Conservation (phyloP, 495 filamentous ascomycete genomes). For the Podospora tetraspora region DNA sequence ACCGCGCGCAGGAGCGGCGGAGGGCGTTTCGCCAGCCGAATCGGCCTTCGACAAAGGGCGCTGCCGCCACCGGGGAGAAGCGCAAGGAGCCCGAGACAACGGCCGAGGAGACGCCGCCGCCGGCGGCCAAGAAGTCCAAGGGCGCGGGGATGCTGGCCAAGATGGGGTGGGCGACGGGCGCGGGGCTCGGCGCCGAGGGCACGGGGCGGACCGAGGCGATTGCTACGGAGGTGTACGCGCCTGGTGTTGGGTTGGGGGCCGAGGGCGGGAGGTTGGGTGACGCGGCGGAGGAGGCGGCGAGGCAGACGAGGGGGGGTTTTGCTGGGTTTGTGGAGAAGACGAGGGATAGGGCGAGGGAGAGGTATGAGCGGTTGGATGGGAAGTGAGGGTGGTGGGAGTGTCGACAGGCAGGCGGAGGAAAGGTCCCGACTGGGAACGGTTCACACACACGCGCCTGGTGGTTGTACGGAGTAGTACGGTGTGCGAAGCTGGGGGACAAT, state of each 20-base stretch:
- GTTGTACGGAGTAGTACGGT: background rate
- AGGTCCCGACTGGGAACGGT: background rate
- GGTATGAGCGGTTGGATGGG: slow-evolving; percentile 57
- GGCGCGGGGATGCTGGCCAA: slow-evolving; percentile 79
- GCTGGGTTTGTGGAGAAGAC: slow-evolving; percentile 73
- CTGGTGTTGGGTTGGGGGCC: slow-evolving; percentile 81
- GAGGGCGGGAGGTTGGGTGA: slow-evolving; percentile 80
- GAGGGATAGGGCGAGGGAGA: slow-evolving; percentile 70
- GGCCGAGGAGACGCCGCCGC: slow-evolving; percentile 10
- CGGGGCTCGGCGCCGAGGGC: slow-evolving; percentile 75
- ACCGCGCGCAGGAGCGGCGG: slow-evolving; percentile 79
- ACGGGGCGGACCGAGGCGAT: slow-evolving; percentile 74
- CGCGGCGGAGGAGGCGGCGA: slow-evolving; percentile 70
- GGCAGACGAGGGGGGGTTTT: slow-evolving; percentile 64
- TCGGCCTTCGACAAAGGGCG: slow-evolving; percentile 26
- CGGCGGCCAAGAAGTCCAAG: slow-evolving; percentile 55
- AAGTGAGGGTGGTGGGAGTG: background rate
- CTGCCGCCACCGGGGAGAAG: slow-evolving; percentile 15
- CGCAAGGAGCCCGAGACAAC: slow-evolving; percentile 25
- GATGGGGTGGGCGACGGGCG: slow-evolving; percentile 83
- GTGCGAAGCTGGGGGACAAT: background rate
- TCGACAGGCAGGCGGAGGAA: background rate
- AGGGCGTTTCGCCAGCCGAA: slow-evolving; percentile 65
- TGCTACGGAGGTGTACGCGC: slow-evolving; percentile 69
- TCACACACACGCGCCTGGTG: too few species aligned